Evolutionary conservation across 176 grass and related monocot genomes (phyloP), one percentile per base, ranked within the genome.

Genomic region (Olyra latifolia): DNA sequence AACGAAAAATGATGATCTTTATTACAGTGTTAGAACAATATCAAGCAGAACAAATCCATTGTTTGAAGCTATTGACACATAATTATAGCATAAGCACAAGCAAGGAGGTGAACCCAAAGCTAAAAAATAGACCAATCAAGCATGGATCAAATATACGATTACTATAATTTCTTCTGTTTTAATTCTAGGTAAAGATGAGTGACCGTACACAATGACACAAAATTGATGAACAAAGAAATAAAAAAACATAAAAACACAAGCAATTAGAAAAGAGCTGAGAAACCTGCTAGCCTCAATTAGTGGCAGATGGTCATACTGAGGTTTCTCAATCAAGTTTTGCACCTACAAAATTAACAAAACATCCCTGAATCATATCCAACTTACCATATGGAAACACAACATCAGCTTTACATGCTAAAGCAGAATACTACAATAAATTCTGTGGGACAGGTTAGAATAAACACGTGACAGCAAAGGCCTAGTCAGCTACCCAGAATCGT

Each of bases 281-380:
- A 75, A 99, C 96, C 96, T 99, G 90, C 96, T 99, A 84, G 96
- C 96, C 76, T 99, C 96, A 55, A 99, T 88, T 69, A 99, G 86
- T 72, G 92, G 93, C 52, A 99, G 71, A 86, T 99, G 93, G 76
- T 99, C 97, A 84, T 96, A 90, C 46, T 99, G 88, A 16, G 97
- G 97, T 78, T 95, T 99, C 81, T 99, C 97, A 60, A 99, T 96
- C 80, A 99, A 77, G 67, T 99, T 99, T 66, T 90, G 79, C 54
- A 99, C 97, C 95, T 98, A 58, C 27, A 82, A 89, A 75, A 61
- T 28, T 71, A 30, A 29, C 2, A 74, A 29, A 61, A 62, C 35
- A 13, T 58, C 41, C 79, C 0, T 35, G 13, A 74, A 79, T 49
- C 24, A 35, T 44, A 46, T 52, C 67, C 32, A 80, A 62, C 23